Evolutionary conservation across 345 rosid species (phyloP), one percentile per base, ranked within the genome.

Genomic region (Gossypium stocksii): DNA sequence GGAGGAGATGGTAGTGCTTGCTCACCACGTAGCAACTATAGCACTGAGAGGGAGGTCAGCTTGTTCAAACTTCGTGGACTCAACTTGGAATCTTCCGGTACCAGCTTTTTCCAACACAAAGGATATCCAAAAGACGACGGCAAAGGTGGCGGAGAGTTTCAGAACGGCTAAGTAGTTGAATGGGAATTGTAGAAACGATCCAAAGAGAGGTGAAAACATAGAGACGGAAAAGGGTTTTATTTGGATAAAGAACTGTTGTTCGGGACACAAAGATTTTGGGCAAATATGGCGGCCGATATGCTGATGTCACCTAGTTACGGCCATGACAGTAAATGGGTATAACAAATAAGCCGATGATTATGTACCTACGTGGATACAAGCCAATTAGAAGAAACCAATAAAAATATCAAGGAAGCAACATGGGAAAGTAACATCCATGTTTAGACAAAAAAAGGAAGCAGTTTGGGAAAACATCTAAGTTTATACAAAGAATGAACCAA

Each of bases 21-120:
- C 98, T 0, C 97, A 92, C 49, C 95, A 92, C 66, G 97, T 94
- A 75, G 97, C 98, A 2, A 93, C 88, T 10, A 73, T 90, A 0
- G 89, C 97, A 0, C 71, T 94, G 54, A 85, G 91, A 80, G 98
- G 97, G 0, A 78, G 89, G 20, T 79, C 85, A 9, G 97, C 93
- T 15, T 94, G 97, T 79, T 83, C 92, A 48, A 94, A 94, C 82
- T 94, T 90, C 20, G 97, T 97, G 0, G 98, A 94, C 80, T 94
- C 98, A 0, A 82, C 86, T 0, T 92, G 90, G 92, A 60, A 87
- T 66, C 89, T 92, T 20, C 92, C 93, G 0, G 67, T 86, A 0
- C 98, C 95, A 13, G 89, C 81, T 2, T 87, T 97, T 0, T 23
- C 60, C 8, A 87, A 86, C 46, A 77, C 91, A 0, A 90, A 87